These are phyloP conservation scores for Kitagawia praeruptora DNA, from an alignment of 129 eudicot genomes.

Conservation along the genomic window DNA sequence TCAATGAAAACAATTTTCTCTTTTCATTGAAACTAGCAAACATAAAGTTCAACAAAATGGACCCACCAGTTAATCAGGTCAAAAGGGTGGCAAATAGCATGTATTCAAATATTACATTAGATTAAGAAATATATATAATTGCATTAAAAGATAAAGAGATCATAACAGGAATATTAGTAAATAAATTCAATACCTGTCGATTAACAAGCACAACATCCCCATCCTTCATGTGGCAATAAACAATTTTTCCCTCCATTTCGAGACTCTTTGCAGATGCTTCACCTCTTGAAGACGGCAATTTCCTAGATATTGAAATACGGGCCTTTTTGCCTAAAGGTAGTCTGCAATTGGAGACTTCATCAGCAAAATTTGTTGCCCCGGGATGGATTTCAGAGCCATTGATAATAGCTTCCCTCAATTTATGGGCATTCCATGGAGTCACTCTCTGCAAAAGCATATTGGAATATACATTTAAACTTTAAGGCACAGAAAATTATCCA, in stretches of 20 bases:
- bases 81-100: background rate
- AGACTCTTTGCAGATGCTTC: conserved; percentile 35
- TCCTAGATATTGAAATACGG: conserved; percentile 73
- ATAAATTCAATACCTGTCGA: conserved; percentile 55
- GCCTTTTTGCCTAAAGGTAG: conserved; percentile 36
- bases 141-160: background rate
- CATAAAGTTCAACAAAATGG: background rate
- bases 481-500: background rate
- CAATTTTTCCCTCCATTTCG: conserved; percentile 77
- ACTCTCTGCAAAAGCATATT: conserved; percentile 49
- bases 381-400: conserved; percentile 83
- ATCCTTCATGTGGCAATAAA: conserved; percentile 82
- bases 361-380: conserved; percentile 72
- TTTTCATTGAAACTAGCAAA: background rate
- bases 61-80: background rate
- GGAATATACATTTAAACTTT: background rate
- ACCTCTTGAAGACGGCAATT: conserved; percentile 85
- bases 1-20: background rate
- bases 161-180: background rate
- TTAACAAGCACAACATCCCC: conserved; percentile 96
- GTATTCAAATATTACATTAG: background rate
- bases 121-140: background rate
- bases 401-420: conserved; percentile 60
- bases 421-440: conserved; percentile 84
- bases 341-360: conserved; percentile 42